These are phyloP conservation scores for Cucurbita moschata DNA, from an alignment of 306 rosid species.

Conservation along the genomic window DNA sequence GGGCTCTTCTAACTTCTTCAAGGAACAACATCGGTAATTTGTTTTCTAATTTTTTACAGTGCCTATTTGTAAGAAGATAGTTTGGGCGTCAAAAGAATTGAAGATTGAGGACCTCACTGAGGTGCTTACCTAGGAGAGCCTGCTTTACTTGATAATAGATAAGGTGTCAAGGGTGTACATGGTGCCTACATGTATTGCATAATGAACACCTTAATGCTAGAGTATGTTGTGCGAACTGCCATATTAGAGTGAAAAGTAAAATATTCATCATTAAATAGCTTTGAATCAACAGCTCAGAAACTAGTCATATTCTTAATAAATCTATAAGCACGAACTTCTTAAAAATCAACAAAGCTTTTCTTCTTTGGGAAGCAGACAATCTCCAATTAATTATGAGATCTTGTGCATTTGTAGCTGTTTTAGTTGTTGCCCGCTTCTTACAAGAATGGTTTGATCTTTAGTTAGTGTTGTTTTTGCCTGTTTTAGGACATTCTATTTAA, in stretches of 20 bases:
- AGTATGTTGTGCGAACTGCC: neutral
- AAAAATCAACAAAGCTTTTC: neutral
- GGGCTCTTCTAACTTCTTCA: slow-evolving; percentile 94
- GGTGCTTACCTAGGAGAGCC: neutral
- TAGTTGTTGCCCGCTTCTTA: neutral
- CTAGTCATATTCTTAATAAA: too few relatives aligned
- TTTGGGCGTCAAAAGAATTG: neutral
- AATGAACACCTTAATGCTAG: neutral
- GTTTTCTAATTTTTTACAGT: slow-evolving; percentile 12
- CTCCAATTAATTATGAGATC: neutral
- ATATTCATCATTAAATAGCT: too few relatives aligned
- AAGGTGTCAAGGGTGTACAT: neutral
- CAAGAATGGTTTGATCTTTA: neutral
- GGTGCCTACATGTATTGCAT: neutral
- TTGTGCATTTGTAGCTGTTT: neutral
- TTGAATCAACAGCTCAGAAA: too few relatives aligned
- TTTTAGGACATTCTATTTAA: neutral
- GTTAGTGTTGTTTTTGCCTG: neutral
- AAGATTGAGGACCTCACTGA: neutral
- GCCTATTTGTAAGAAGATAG: neutral
- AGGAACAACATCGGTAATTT: slow-evolving; percentile 73
- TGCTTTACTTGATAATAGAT: neutral
- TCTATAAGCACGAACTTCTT: too few relatives aligned
- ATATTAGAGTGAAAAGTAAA: too few relatives aligned
- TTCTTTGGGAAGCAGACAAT: neutral